Evolutionary conservation across 148 eudicot genomes (phyloP), one percentile per base, ranked within the genome.

Genomic region (Cornus florida): DNA sequence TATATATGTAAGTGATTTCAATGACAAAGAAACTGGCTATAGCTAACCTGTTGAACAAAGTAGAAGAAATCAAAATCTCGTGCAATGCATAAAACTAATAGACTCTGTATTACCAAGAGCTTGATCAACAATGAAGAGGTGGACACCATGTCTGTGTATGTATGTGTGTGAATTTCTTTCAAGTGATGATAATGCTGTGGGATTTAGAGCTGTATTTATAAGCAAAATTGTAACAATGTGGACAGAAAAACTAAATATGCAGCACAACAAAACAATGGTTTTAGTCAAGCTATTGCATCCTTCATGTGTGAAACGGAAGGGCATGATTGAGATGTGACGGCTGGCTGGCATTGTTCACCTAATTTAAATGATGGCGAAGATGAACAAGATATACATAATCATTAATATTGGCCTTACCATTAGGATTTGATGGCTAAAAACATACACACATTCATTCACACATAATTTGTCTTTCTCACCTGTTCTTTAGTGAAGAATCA

Each of bases 31-130:
- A 1, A 35, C 20, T 38, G 4, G 43, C 59, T 6, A 41, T n/a
- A n/a, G 46, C 62, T 19, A 67, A 90, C 93, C 93, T 90, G 91
- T 75, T 85, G 90, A 83, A 90, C 90, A 60, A 90, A 88, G 83
- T 90, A 90, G 85, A 87, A 90, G 90, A 90, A 90, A 81, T 88
- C 91, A 68, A 84, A 86, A 53, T 82, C 85, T 68, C 83, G 87
- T 3, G 88, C 78, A 82, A 78, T 78, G 31, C 82, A 81, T 16
- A 75, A 62, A 23, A 80, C 70, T 28, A 80, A 57, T 35, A 83
- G 19, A 41, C 79, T 65, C 48, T 86, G 87, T 2, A 82, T 22
- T n/a, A 75, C 38, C 57, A 90, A 80, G 22, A 83, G 76, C 57
- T n/a, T 76, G 78, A 73, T 75, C 59, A 85, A 31, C 14, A 78